Conservation (phyloP, 306 rosid species). For the Vigna reflexopilosa region DNA sequence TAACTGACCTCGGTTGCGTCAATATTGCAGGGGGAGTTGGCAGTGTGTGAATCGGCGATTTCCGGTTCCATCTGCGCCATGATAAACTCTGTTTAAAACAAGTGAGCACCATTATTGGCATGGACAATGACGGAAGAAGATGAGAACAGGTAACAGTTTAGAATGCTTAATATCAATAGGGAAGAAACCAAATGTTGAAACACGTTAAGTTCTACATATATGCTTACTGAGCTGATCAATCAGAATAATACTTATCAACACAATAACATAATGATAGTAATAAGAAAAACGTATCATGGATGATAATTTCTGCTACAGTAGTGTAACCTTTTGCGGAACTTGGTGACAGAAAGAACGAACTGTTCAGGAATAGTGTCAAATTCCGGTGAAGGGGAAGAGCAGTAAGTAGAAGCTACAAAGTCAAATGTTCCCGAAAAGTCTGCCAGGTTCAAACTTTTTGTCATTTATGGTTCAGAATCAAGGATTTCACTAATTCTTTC, state of each 20-base stretch:
- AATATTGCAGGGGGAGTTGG: background rate
- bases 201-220: no score
- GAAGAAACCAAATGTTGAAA: no score
- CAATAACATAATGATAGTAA: no score
- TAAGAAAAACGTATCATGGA: no score
- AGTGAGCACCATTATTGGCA: background rate
- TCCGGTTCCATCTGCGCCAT: slow-evolving; percentile 49
- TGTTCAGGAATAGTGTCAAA: slow-evolving; percentile 52
- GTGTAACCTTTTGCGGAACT: slow-evolving; percentile 73
- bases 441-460: slow-evolving; percentile 53
- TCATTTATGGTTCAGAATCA: slow-evolving; percentile 60
- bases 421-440: slow-evolving; percentile 33
- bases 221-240: no score
- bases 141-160: no score
- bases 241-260: no score
- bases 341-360: slow-evolving; percentile 58
- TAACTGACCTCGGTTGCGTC: slow-evolving; percentile 45
- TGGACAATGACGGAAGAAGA: no score
- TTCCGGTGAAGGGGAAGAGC: slow-evolving; percentile 57
- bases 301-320: no score
- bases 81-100: background rate
- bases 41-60: slow-evolving; percentile 1
- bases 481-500: background rate
- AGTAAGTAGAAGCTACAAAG: slow-evolving; percentile 32
- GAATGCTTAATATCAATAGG: no score